Evolutionary conservation across 1,284 basidiomycete species (phyloP), one percentile per base, ranked within the genome.

Genomic region (Puccinia polysora): DNA sequence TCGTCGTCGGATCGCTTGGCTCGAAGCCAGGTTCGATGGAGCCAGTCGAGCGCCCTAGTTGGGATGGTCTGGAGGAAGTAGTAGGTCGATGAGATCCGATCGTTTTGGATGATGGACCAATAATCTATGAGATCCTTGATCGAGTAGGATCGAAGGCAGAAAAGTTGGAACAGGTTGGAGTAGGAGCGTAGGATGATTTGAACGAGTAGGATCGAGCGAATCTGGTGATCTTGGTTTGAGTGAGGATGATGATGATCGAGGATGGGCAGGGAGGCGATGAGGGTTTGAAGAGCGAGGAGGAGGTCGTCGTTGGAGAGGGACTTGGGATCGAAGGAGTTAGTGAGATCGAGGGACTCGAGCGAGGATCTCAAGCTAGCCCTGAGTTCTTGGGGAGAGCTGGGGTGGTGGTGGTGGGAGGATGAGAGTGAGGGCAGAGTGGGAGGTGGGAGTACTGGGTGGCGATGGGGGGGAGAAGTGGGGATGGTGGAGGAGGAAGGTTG

Each of bases 51-150:
- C 15, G 23, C 28, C 7, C 65, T 38, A 59, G 28, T 30, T 15
- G 65, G 65, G 10, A 59, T 49, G 28, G 65, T 58, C 50, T 58
- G 65, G 8, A 69, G 23, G 25, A 69, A 55, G 34, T 65, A 65
- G 43, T 53, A 65, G 8, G 23, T 25, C 1, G 52, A 36, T 45
- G 50, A 56, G 8, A 55, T n/a, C 20, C 25, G 50, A 38, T 65
- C 50, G 34, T 38, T 53, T 20, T 65, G 50, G 23, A 65, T 43
- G n/a, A 15, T 43, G 7, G 36, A 55, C 64, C 64, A 65, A 36
- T 55, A 65, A 30, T 55, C 36, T 4, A 65, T 65, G 28, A 53
- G 64, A n/a, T 65, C 64, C 20, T 38, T 55, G 4, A 65, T 18
- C 36, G 50, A 18, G 25, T 40, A 40, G 50, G 50, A 20, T 28